These are phyloP conservation scores for Candida sanyaensis DNA, from an alignment of 1,139 yeast genomes.

Conservation along the genomic window DNA sequence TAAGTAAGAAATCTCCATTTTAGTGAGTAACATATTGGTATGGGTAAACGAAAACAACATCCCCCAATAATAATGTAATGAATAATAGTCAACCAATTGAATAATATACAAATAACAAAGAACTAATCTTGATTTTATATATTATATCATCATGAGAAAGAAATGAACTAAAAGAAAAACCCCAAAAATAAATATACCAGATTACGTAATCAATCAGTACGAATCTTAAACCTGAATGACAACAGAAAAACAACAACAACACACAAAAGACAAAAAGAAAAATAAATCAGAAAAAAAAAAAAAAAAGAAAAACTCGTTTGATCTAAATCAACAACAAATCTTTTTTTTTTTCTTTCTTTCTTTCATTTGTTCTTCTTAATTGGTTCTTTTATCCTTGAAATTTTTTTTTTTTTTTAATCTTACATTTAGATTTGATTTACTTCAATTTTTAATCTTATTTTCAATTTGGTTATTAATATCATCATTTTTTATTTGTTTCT, in stretches of 20 bases:
- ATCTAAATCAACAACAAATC: background rate
- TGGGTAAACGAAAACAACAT: background rate
- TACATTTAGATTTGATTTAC: background rate
- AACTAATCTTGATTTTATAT: too few species aligned
- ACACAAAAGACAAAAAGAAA: background rate
- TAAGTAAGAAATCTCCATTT: too few species aligned
- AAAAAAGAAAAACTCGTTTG: constrained; percentile 3
- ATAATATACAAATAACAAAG: too few species aligned
- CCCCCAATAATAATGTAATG: too few species aligned
- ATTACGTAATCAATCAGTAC: background rate
- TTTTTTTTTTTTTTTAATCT: background rate
- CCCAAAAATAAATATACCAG: too few species aligned
- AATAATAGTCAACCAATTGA: background rate
- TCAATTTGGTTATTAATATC: background rate
- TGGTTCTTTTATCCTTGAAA: background rate
- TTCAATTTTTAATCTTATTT: background rate
- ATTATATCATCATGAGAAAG: background rate
- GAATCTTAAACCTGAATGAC: too few species aligned
- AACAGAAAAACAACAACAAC: background rate
- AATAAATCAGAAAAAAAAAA: background rate
- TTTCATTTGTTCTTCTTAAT: background rate
- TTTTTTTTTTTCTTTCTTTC: background rate
- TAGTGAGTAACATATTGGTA: background rate
- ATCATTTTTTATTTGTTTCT: too few species aligned
- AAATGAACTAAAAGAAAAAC: too few species aligned